These are phyloP conservation scores for Phyllosticta paracitricarpa DNA, from an alignment of 2,329 filamentous ascomycete genomes.

Conservation along the genomic window DNA sequence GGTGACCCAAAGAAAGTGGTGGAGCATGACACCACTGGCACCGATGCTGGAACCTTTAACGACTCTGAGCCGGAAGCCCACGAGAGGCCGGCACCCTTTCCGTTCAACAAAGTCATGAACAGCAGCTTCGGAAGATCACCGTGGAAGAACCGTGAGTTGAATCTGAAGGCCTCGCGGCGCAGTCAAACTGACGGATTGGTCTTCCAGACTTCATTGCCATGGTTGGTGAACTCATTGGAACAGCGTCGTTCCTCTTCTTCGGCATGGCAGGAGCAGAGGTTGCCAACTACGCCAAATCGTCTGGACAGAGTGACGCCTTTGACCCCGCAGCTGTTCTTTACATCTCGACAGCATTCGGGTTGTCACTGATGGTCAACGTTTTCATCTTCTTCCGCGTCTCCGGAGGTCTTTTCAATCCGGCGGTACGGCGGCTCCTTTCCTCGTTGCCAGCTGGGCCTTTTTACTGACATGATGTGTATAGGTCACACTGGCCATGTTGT, in stretches of 20 bases:
- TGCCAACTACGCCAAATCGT: slow-evolving; percentile 23
- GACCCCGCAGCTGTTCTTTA: slow-evolving; percentile 28
- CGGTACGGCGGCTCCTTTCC: slow-evolving; percentile 9
- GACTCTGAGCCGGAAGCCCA: slow-evolving; percentile 3
- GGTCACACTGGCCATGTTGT: slow-evolving; percentile 37
- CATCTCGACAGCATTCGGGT: slow-evolving; percentile 35
- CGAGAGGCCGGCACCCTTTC: background rate
- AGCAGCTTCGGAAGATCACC: slow-evolving; percentile 5
- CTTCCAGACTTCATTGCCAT: slow-evolving; percentile 32
- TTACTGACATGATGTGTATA: slow-evolving; percentile 10
- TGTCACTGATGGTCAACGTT: slow-evolving; percentile 42
- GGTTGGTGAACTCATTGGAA: slow-evolving; percentile 43
- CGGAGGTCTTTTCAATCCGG: slow-evolving; percentile 43
- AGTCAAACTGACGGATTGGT: background rate
- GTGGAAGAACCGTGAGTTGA: slow-evolving; percentile 10
- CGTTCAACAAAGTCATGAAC: slow-evolving; percentile 9
- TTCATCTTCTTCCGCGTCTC: slow-evolving; percentile 46
- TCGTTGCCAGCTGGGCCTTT: background rate
- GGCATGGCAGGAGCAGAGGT: slow-evolving; percentile 39
- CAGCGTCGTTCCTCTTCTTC: slow-evolving; percentile 41
- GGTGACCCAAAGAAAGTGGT: background rate
- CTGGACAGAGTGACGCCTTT: slow-evolving; percentile 5
- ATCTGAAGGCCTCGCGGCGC: background rate
- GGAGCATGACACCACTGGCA: background rate
- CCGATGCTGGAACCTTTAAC: background rate